Base-by-base conservation (phyloP, 2,329 filamentous ascomycete genomes). In the Fusarium incarnatum region DNA sequence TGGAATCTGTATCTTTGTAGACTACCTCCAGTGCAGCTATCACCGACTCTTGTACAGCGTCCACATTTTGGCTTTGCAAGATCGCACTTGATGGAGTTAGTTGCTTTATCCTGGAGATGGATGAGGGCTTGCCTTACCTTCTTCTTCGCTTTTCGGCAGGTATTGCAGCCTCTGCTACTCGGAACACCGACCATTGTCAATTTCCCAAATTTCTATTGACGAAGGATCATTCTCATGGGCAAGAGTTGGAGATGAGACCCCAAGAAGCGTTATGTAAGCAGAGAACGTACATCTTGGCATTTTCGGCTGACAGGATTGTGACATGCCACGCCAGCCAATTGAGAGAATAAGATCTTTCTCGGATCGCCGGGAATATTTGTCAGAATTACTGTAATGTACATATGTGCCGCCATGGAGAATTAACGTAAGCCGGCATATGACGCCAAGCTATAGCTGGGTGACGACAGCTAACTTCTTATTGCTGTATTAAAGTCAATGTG, bases 101-200 rank as follows among this genome's bases (percentile, higher is more conserved):
- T 23, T 1, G 2, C 0, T 8, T 22, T 34, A 13, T n/a, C 4
- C 4, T 3, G 2, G 5, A 28, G 4, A 4, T 3, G 12, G 8
- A 5, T 2, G 10, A 6, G n/a, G 3, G 8, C 16, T 5, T 48
- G 32, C 64, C 45, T 5, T 44, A 25, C 65, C 28, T 55, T 60
- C 30, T 68, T 68, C 59, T 68, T 68, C 20, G 58, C 59, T 3
- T 41, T 68, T 44, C 65, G 59, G 30, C 64, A 68, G 1, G 28
- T 23, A 12, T 55, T 50, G 13, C 65, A 68, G 1, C 59, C 65
- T n/a, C 48, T 47, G 12, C 65, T 68, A 12, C 37, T 64, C 0
- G 65, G 65, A 15, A 68, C 64, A 9, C 64, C 59, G 2, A 59
- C 64, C 65, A 68, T 55, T 56, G 7, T n/a, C 27, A 18, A 16